Conservation (phyloP, 352 stramenopile species). For the Phytophthora pinifolia region DNA sequence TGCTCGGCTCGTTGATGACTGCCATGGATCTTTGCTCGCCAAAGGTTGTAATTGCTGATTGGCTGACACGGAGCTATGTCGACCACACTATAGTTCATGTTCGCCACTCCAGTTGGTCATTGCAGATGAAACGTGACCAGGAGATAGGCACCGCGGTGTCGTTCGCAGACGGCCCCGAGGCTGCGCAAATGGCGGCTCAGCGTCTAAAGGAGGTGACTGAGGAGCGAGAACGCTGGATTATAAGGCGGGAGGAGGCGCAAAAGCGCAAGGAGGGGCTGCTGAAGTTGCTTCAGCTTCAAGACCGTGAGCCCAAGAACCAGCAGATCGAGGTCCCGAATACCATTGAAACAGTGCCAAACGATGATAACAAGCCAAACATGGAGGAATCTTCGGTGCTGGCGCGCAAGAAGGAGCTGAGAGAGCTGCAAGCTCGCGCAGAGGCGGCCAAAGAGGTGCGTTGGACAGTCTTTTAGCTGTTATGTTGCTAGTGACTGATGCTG, state of each 20-base stretch:
- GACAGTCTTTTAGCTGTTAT: not conserved
- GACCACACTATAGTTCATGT: constrained; percentile 5
- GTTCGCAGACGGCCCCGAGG: constrained; percentile 2
- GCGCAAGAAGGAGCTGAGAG: constrained; percentile 42
- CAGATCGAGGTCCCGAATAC: constrained; percentile 7
- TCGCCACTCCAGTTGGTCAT: constrained; percentile 3
- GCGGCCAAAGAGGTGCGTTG: constrained; percentile 33
- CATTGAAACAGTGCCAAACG: not conserved
- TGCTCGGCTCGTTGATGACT: not conserved
- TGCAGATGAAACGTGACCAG: constrained; percentile 10
- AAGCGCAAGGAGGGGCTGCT: constrained; percentile 27
- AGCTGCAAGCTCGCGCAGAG: constrained; percentile 32
- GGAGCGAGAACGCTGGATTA: constrained; percentile 26
- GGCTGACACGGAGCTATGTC: constrained; percentile 8
- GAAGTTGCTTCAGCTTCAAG: constrained; percentile 34
- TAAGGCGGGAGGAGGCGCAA: constrained; percentile 28
- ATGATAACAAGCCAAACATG: not conserved
- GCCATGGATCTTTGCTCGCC: constrained; percentile 22
- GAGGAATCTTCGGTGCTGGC: not conserved
- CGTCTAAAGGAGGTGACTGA: constrained; percentile 18
- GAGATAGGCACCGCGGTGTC: constrained; percentile 11
- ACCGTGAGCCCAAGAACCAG: constrained; percentile 1
- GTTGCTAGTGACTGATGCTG: not conserved
- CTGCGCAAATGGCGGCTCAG: constrained; percentile 14
- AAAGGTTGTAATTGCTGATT: constrained; percentile 37